Evolutionary conservation across 257 asterid genomes (phyloP).

Genomic region (Sherardia arvensis): DNA sequence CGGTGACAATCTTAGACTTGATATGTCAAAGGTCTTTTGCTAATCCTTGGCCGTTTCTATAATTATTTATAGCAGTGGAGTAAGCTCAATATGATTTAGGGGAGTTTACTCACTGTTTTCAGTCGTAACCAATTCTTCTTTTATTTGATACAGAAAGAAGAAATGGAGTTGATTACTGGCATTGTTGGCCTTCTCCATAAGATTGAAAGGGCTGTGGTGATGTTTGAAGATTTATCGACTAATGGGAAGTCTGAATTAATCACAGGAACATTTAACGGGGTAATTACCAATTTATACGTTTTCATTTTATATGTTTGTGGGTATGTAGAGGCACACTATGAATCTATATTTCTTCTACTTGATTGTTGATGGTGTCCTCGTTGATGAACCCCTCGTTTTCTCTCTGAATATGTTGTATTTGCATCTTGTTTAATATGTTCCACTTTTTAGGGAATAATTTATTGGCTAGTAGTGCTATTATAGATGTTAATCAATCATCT

Average conservation of each 20-base stretch:
- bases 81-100: neutral
- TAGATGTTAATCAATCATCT: neutral
- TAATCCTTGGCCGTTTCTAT: slow-evolving; percentile 5
- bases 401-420: neutral
- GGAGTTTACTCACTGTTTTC: neutral
- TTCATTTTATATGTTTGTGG: neutral
- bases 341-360: neutral
- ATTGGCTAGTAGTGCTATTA: neutral
- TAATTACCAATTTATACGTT: slow-evolving; percentile 12
- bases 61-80: neutral
- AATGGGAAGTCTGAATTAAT: slow-evolving; percentile 51
- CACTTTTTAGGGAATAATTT: neutral
- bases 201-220: slow-evolving; percentile 42
- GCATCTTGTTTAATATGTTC: neutral
- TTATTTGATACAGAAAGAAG: slow-evolving; percentile 61
- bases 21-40: slow-evolving; percentile 59
- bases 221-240: slow-evolving; percentile 43
- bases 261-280: slow-evolving; percentile 88
- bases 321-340: neutral
- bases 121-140: neutral
- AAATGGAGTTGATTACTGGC: slow-evolving; percentile 46
- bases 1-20: slow-evolving; percentile 57
- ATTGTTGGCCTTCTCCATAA: slow-evolving; percentile 50
- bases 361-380: neutral
- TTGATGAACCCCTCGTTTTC: neutral